phyloP scores from a whole-genome alignment of 1,139 yeast species.

The Saccharomyces pastorianus region DNA sequence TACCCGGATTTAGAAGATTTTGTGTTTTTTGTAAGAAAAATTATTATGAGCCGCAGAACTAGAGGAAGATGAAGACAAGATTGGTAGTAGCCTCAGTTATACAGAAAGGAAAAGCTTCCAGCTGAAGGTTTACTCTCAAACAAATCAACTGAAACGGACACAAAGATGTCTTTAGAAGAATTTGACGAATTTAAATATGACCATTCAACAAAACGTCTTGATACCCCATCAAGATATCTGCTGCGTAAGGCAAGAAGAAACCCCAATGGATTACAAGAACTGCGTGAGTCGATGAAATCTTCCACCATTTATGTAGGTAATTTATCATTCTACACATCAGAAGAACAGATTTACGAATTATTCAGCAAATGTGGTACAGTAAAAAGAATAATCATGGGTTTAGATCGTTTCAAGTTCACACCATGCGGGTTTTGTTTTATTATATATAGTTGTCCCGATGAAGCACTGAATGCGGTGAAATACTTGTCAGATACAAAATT shows the following conservation, averaged over 20 bases:
- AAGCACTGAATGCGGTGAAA: constrained; percentile 74
- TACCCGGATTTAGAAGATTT: too few species aligned
- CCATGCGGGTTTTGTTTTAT: constrained; percentile 97
- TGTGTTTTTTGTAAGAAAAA: too few species aligned
- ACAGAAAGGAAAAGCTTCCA: neutral
- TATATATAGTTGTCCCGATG: constrained; percentile 56
- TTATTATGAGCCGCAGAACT: too few species aligned
- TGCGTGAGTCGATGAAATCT: constrained; percentile 55
- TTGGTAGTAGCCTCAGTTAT: too few species aligned
- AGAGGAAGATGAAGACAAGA: too few species aligned
- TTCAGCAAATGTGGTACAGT: constrained; percentile 75
- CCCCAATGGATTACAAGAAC: constrained; percentile 44
- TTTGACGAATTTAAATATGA: constrained; percentile 35
- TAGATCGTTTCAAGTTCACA: constrained; percentile 77
- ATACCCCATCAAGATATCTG: constrained; percentile 69
- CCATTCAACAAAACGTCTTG: constrained; percentile 59
- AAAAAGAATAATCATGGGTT: constrained; percentile 80
- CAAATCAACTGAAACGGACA: neutral
- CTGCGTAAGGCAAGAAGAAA: constrained; percentile 60
- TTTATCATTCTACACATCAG: constrained; percentile 77
- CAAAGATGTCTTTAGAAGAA: constrained; percentile 33
- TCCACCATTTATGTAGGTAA: constrained; percentile 85
- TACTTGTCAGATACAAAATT: constrained; percentile 71
- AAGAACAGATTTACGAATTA: constrained; percentile 83
- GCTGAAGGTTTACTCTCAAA: neutral